phyloP scores from a whole-genome alignment of 257 asterid genomes.

The Parsonsia alboflavescens region DNA sequence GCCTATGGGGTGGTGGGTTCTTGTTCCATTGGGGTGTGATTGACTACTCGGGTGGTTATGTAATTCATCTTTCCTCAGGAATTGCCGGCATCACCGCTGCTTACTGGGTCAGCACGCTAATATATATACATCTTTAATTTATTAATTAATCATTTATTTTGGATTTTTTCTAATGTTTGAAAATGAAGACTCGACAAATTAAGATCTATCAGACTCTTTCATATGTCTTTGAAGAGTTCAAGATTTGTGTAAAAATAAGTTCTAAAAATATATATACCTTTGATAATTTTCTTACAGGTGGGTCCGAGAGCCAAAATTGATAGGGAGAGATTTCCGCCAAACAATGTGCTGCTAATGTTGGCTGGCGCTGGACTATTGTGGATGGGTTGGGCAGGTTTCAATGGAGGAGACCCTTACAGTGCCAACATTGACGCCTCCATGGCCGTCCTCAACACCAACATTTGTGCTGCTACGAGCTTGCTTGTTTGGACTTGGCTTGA shows the following conservation, averaged over 20 bases:
- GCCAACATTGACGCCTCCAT: slow-evolving; percentile 68
- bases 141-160: too few species aligned
- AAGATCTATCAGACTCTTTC: not conserved
- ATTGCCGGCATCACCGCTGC: slow-evolving; percentile 63
- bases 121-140: too few species aligned
- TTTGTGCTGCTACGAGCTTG: slow-evolving; percentile 70
- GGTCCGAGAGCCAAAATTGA: slow-evolving; percentile 50
- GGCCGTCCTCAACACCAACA: slow-evolving; percentile 67
- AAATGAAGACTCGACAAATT: too few species aligned
- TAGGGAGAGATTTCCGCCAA: slow-evolving; percentile 59
- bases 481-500: slow-evolving; percentile 76
- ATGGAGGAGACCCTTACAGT: slow-evolving; percentile 67
- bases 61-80: slow-evolving; percentile 64
- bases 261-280: too few species aligned
- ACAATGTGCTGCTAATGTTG: slow-evolving; percentile 48
- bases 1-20: slow-evolving; percentile 68
- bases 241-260: too few species aligned
- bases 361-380: slow-evolving; percentile 70
- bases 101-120: slow-evolving; percentile 38
- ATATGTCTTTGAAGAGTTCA: not conserved
- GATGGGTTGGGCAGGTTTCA: slow-evolving; percentile 84
- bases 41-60: slow-evolving; percentile 62
- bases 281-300: slow-evolving; percentile 29
- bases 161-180: too few species aligned
- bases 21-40: slow-evolving; percentile 62